Conservation (phyloP, 2,329 filamentous ascomycete genomes). For the Fusarium chaquense region DNA sequence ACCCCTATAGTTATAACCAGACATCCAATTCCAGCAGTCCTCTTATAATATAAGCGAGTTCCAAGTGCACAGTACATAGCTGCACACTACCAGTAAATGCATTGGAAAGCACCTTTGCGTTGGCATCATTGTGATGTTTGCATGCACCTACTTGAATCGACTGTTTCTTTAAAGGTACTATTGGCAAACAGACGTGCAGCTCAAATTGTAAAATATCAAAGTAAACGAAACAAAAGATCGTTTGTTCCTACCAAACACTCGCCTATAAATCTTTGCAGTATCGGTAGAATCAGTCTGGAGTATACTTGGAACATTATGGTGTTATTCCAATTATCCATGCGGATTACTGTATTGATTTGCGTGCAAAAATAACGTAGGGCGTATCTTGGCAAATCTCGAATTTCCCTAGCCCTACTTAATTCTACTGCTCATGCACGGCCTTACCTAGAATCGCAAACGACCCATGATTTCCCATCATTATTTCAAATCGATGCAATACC, state of each 20-base stretch:
- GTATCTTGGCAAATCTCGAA: not conserved
- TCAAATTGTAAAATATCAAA: not conserved
- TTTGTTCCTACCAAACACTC: slow-evolving; percentile 23
- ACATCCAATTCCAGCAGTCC: not conserved
- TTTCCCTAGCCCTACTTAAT: not conserved
- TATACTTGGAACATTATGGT: not conserved
- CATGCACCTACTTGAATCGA: not conserved
- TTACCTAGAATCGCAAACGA: not conserved
- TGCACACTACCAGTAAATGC: not conserved
- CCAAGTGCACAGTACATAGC: not conserved
- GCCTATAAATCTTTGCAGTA: not conserved
- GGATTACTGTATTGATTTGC: not conserved
- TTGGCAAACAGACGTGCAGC: not conserved
- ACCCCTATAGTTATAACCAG: not conserved
- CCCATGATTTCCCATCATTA: not conserved
- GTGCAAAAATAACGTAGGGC: not conserved
- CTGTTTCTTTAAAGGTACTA: not conserved
- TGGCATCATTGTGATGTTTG: not conserved
- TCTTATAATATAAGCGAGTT: not conserved
- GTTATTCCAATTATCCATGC: not conserved
- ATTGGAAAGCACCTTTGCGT: not conserved
- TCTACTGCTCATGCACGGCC: not conserved
- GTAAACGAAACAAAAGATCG: not conserved
- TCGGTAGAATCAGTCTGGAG: not conserved
- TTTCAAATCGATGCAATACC: not conserved